phyloP scores from a whole-genome alignment of 2,329 filamentous ascomycete species.

The Trichoderma pleuroti region DNA sequence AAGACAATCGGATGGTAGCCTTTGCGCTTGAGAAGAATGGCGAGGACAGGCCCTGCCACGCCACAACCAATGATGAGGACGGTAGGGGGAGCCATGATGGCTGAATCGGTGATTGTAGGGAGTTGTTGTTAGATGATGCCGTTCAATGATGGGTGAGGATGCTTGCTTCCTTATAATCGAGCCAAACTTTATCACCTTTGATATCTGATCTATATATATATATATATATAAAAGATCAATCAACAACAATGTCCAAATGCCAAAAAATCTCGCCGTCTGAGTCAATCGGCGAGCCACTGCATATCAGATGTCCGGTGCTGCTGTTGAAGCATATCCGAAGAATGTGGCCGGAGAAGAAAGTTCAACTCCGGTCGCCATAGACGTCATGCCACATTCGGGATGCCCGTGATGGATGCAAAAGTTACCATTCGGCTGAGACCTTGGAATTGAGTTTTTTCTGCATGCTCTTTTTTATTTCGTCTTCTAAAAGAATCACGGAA shows the following conservation, averaged over 20 bases:
- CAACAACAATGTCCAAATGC: background rate
- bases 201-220: background rate
- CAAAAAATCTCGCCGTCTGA: background rate
- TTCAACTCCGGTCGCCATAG: background rate
- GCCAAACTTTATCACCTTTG: background rate
- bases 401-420: no score
- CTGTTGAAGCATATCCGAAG: background rate
- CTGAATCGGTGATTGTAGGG: background rate
- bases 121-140: background rate
- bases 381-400: background rate
- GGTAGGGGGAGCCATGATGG: conserved; percentile 10
- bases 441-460: background rate
- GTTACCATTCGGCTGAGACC: background rate
- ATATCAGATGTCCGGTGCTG: background rate
- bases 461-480: background rate
- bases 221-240: background rate
- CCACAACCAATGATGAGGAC: conserved; percentile 28
- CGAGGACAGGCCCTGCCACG: conserved; percentile 26
- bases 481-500: background rate
- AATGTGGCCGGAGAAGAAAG: background rate
- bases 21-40: conserved; percentile 25
- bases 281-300: background rate
- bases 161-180: no score
- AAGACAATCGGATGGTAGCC: conserved; percentile 28
- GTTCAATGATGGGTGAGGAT: background rate